phyloP scores from a whole-genome alignment of 257 asterid genomes.

The Nicotiana tabacum region DNA sequence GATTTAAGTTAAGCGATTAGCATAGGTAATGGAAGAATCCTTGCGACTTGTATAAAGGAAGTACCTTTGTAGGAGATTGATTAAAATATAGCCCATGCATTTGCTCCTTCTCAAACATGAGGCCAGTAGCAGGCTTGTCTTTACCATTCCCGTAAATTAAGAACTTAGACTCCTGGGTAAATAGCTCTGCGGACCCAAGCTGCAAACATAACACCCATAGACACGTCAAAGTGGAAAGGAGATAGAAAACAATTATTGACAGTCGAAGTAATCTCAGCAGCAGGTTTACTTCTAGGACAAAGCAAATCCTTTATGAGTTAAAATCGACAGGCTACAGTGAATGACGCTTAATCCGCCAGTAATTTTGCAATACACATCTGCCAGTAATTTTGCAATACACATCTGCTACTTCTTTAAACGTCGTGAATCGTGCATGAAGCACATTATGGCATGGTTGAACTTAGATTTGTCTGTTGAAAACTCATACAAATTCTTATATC shows the following conservation, averaged over 20 bases:
- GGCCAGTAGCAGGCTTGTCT: constrained; percentile 89
- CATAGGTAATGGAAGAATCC: not conserved
- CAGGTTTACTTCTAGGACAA: not conserved
- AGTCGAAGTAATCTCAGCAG: not conserved
- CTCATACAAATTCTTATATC: not conserved
- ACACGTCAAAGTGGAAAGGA: constrained; percentile 5
- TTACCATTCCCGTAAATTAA: constrained; percentile 69
- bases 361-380: not conserved
- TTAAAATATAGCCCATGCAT: constrained; percentile 88
- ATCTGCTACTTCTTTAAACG: not conserved
- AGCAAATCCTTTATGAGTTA: not conserved
- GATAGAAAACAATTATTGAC: not conserved
- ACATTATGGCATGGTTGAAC: not conserved
- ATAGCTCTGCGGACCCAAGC: constrained; percentile 91
- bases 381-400: not conserved
- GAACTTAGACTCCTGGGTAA: constrained; percentile 67
- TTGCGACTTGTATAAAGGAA: not conserved
- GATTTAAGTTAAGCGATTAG: not conserved
- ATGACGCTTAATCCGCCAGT: not conserved
- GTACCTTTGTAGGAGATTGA: constrained; percentile 88
- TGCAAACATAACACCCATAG: constrained; percentile 33
- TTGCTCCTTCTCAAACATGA: constrained; percentile 88
- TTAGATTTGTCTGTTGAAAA: not conserved
- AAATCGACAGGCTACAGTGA: not conserved
- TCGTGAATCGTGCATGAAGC: not conserved